Evolutionary conservation across 371 early-diverging fungal genomes (phyloP).

Genomic region (Capillidium heterosporum): DNA sequence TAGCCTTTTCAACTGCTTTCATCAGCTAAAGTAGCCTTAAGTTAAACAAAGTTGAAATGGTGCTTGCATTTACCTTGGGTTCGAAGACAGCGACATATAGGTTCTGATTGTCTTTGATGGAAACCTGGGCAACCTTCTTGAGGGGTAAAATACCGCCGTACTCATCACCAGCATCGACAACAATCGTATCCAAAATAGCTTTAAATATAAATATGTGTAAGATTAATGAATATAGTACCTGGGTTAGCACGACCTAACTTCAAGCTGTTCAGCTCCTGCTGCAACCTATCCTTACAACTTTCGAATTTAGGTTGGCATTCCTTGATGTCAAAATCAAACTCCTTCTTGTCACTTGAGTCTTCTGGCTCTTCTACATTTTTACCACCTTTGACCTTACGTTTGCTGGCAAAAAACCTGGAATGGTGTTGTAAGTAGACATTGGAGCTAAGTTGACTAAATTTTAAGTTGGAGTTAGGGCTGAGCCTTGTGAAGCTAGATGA

Average conservation of each 20-base stretch:
- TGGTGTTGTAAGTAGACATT: too few relatives aligned
- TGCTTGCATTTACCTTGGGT: constrained; percentile 27
- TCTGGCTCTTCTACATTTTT: not conserved
- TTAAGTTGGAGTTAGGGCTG: too few relatives aligned
- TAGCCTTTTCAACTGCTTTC: constrained; percentile 57
- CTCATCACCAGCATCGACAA: constrained; percentile 30
- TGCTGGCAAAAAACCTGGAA: too few relatives aligned
- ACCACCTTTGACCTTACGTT: not conserved
- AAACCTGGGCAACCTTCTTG: constrained; percentile 55
- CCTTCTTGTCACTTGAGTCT: not conserved
- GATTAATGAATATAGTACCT: constrained; percentile 16
- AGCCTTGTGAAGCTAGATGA: too few relatives aligned
- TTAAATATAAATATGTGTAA: constrained; percentile 9
- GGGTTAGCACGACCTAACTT: constrained; percentile 62
- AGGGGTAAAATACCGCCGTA: constrained; percentile 28
- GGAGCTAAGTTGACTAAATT: too few relatives aligned
- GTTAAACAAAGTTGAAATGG: not conserved
- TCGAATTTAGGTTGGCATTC: constrained; percentile 16
- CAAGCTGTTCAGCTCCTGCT: constrained; percentile 40
- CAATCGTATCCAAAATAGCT: constrained; percentile 53
- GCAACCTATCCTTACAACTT: constrained; percentile 22
- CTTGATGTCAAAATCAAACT: not conserved
- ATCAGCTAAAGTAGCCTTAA: constrained; percentile 22
- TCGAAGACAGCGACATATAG: constrained; percentile 65
- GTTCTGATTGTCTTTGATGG: constrained; percentile 73